Evolutionary conservation across 805 yeast genomes (phyloP).

Genomic region (Candida hispaniensis): DNA sequence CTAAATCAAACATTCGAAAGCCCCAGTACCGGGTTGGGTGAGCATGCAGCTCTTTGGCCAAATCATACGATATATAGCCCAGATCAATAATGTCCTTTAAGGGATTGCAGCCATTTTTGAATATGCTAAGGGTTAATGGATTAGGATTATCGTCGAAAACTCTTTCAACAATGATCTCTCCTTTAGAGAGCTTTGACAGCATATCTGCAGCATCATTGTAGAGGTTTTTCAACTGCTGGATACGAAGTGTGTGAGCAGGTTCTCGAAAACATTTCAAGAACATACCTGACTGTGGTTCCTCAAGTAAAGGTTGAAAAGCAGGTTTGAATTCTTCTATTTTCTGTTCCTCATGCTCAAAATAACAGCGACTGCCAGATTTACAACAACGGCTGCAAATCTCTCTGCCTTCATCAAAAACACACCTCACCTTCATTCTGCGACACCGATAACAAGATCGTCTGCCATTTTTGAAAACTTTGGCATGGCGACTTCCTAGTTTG

Average conservation of each 20-base stretch:
- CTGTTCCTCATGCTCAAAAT: slow-evolving; percentile 11
- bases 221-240: neutral
- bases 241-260: slow-evolving; percentile 5
- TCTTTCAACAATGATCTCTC: slow-evolving; percentile 1
- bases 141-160: slow-evolving; percentile 1
- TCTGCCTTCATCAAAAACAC: slow-evolving; percentile 10
- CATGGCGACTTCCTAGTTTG: too few relatives aligned
- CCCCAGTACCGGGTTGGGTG: slow-evolving; percentile 14
- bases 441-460: slow-evolving; percentile 13
- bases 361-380: slow-evolving; percentile 13
- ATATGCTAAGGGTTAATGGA: neutral
- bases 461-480: slow-evolving; percentile 15
- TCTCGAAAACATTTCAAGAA: slow-evolving; percentile 6
- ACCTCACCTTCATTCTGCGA: slow-evolving; percentile 14
- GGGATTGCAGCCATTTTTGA: slow-evolving; percentile 9
- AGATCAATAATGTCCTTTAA: slow-evolving; percentile 10
- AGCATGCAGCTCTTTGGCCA: slow-evolving; percentile 1
- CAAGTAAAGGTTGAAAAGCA: slow-evolving; percentile 5
- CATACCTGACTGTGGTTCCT: slow-evolving; percentile 7
- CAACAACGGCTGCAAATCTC: slow-evolving; percentile 13
- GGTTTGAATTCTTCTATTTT: slow-evolving; percentile 1
- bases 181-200: slow-evolving; percentile 7
- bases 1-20: slow-evolving; percentile 6
- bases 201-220: slow-evolving; percentile 5
- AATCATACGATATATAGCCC: slow-evolving; percentile 9